A percentile compares a stretch with the other conserved stretches of the same genome.
phyloP scores from a whole-genome alignment of 768 basidiomycete species.

The Macrolepiota dolichaula region DNA sequence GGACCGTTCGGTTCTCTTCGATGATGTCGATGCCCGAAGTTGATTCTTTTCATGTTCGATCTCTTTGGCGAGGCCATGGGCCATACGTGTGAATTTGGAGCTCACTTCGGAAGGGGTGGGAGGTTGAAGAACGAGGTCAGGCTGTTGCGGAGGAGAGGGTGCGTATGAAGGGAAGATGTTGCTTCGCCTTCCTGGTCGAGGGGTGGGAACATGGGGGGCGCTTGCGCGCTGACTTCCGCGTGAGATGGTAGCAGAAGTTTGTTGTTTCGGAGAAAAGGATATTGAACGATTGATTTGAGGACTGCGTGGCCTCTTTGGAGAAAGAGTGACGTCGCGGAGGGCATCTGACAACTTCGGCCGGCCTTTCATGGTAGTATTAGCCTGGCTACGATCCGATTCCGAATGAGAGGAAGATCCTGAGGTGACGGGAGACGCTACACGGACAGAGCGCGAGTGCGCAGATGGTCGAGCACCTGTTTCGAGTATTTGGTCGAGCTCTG shows the following conservation, averaged over 20 bases:
- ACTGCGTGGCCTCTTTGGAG: slow-evolving; percentile 70
- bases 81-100: slow-evolving; percentile 61
- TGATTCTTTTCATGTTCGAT: slow-evolving; percentile 36
- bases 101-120: slow-evolving; percentile 55
- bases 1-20: neutral
- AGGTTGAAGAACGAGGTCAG: slow-evolving; percentile 52
- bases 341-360: slow-evolving; percentile 71
- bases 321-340: slow-evolving; percentile 66
- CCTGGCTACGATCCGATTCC: slow-evolving; percentile 43
- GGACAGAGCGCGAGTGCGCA: slow-evolving; percentile 30
- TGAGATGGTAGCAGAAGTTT: slow-evolving; percentile 8
- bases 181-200: slow-evolving; percentile 28
- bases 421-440: slow-evolving; percentile 45
- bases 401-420: slow-evolving; percentile 47
- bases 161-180: slow-evolving; percentile 25
- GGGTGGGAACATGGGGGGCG: slow-evolving; percentile 24
- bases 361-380: slow-evolving; percentile 17
- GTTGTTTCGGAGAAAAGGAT: slow-evolving; percentile 15
- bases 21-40: slow-evolving; percentile 6
- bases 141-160: slow-evolving; percentile 30
- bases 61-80: slow-evolving; percentile 52
- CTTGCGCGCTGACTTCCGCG: neutral
- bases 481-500: slow-evolving; percentile 57
- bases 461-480: slow-evolving; percentile 42
- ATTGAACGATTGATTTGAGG: slow-evolving; percentile 24